A percentile compares a stretch with the other conserved stretches of the same genome.
Conservation (phyloP, 257 asterid genomes). For the Solanum lignicaule region DNA sequence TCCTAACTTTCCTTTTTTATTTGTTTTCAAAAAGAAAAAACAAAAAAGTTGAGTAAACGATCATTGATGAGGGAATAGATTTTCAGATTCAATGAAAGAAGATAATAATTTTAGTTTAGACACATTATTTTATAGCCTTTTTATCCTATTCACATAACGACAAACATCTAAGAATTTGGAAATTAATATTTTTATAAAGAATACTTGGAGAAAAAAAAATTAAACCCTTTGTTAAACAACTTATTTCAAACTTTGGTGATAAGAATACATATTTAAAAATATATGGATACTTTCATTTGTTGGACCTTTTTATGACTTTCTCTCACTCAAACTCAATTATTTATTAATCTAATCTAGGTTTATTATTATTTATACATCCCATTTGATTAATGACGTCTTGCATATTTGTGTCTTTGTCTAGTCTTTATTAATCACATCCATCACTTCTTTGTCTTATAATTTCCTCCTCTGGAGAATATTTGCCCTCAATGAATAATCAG, state of each 20-base stretch:
- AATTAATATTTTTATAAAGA: background rate
- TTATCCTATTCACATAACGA: background rate
- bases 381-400: background rate
- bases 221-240: background rate
- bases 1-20: background rate
- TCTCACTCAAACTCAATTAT: background rate
- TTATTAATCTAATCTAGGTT: background rate
- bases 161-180: background rate
- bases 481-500: background rate
- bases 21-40: background rate
- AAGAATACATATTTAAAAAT: background rate
- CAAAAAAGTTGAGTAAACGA: background rate
- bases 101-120: background rate
- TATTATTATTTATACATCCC: background rate
- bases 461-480: background rate
- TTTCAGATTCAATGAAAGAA: background rate
- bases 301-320: background rate
- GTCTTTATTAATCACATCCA: background rate
- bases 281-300: background rate
- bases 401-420: background rate
- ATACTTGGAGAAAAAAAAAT: background rate
- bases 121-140: slow-evolving; percentile 1
- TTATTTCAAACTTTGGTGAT: background rate
- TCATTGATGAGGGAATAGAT: background rate
- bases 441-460: background rate